phyloP scores from a whole-genome alignment of 345 rosid species.

The Dimocarpus longan region DNA sequence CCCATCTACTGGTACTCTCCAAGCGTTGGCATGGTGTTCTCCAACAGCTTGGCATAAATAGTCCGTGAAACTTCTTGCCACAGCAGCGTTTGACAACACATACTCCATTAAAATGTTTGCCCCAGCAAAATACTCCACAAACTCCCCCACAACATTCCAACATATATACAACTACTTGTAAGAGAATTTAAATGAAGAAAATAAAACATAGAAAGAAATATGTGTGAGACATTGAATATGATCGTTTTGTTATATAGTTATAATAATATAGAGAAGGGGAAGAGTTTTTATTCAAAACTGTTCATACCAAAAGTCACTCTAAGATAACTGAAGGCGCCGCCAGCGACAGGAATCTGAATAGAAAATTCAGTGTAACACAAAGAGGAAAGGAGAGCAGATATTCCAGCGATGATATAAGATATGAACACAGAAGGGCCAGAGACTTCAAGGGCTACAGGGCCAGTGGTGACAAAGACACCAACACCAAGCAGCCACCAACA shows the following conservation, averaged over 20 bases:
- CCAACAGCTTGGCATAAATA: constrained; percentile 75
- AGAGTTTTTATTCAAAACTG: neutral
- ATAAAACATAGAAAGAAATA: constrained; percentile 13
- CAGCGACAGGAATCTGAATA: constrained; percentile 91
- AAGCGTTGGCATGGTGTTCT: constrained; percentile 45
- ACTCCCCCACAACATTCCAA: constrained; percentile 57
- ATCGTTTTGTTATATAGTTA: too few species aligned
- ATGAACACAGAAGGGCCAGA: constrained; percentile 89
- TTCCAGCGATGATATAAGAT: constrained; percentile 77
- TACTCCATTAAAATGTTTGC: constrained; percentile 88
- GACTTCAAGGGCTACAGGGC: constrained; percentile 55
- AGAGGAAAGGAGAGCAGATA: constrained; percentile 87
- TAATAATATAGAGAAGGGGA: neutral
- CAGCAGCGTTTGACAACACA: constrained; percentile 93
- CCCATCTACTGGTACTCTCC: constrained; percentile 77
- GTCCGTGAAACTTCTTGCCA: constrained; percentile 85
- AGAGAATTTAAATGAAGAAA: constrained; percentile 18
- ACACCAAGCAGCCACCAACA: constrained; percentile 92
- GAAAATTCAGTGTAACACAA: constrained; percentile 94
- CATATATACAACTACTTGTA: too few species aligned
- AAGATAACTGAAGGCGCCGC: constrained; percentile 93
- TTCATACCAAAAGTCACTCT: constrained; percentile 86
- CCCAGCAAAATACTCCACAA: constrained; percentile 88
- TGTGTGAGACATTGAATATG: neutral
- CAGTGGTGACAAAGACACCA: constrained; percentile 91